Evolutionary conservation across 2,329 filamentous ascomycete genomes (phyloP).

Genomic region (Periconia macrospinosa): DNA sequence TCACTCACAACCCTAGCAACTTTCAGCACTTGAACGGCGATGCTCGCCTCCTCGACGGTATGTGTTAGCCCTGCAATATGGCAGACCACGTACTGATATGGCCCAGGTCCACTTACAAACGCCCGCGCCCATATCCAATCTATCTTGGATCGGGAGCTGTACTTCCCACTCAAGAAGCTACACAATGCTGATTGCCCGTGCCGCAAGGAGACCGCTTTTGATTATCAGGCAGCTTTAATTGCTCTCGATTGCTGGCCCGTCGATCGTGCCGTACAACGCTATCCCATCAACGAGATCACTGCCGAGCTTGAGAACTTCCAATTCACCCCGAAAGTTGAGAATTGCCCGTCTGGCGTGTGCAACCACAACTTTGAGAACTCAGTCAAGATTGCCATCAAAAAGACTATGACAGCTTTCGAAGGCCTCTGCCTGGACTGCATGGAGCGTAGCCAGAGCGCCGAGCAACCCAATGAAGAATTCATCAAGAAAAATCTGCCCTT

Average conservation of each 20-base stretch:
- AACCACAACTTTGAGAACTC: conserved; percentile 15
- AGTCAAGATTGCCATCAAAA: conserved; percentile 14
- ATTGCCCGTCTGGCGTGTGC: conserved; percentile 11
- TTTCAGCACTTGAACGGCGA: conserved; percentile 10
- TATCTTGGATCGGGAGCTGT: conserved; percentile 12
- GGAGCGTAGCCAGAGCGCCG: conserved; percentile 13
- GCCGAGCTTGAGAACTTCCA: conserved; percentile 13
- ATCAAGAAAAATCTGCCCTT: conserved; percentile 14
- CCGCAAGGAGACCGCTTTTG: conserved; percentile 19
- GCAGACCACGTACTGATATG: not conserved
- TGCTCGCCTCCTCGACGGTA: conserved; percentile 15
- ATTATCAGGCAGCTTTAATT: conserved; percentile 15
- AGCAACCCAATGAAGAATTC: conserved; percentile 7
- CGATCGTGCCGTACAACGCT: conserved; percentile 8
- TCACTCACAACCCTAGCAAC: conserved; percentile 11
- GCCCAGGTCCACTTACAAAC: conserved; percentile 12
- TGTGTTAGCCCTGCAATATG: not conserved
- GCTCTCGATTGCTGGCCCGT: conserved; percentile 16
- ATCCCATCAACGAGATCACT: conserved; percentile 12
- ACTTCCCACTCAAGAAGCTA: conserved; percentile 14
- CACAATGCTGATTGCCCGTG: conserved; percentile 13
- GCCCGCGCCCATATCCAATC: conserved; percentile 14
- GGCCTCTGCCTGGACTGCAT: conserved; percentile 22
- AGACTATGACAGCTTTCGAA: conserved; percentile 13
- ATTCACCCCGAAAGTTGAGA: conserved; percentile 10